phyloP scores from a whole-genome alignment of 768 basidiomycete species.

The Boletus rubroflammeus region DNA sequence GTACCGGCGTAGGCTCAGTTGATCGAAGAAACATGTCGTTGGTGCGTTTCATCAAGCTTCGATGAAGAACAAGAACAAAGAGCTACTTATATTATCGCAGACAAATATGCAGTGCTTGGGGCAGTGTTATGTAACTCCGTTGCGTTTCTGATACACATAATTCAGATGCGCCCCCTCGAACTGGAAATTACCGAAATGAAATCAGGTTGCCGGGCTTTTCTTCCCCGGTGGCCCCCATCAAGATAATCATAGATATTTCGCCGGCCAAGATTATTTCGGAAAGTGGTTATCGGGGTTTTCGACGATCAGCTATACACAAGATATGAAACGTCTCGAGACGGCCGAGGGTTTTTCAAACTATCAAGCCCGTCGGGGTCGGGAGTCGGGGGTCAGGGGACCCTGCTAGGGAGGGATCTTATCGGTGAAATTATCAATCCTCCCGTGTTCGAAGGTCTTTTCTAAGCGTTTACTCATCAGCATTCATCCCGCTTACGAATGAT shows the following conservation, averaged over 20 bases:
- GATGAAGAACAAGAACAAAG: not conserved
- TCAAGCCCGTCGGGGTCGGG: not conserved
- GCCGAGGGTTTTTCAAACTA: not conserved
- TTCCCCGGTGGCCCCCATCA: conserved; percentile 3
- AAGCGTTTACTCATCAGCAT: not conserved
- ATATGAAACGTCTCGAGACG: conserved; percentile 1
- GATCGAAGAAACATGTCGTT: not conserved
- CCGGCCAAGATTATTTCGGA: conserved; percentile 1
- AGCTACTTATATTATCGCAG: conserved; percentile 1
- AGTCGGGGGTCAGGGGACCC: too few relatives aligned
- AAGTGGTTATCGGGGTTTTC: not conserved
- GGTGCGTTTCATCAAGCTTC: conserved; percentile 6
- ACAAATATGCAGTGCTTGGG: not conserved
- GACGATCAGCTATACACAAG: conserved; percentile 10
- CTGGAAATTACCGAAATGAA: conserved; percentile 30
- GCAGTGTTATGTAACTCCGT: not conserved
- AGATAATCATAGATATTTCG: conserved; percentile 6
- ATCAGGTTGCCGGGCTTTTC: conserved; percentile 10
- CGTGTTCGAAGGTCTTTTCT: not conserved
- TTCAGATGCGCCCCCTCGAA: not conserved
- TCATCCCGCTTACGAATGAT: conserved; percentile 9
- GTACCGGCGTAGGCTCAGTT: not conserved
- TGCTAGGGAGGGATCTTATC: not conserved
- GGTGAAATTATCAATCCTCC: not conserved
- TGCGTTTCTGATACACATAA: conserved; percentile 1